Percentiles rank a stretch among this genome's conserved stretches.
Evolutionary conservation across 139 green algal genomes (phyloP).

Genomic region (Auxenochlorella pyrenoidosa): DNA sequence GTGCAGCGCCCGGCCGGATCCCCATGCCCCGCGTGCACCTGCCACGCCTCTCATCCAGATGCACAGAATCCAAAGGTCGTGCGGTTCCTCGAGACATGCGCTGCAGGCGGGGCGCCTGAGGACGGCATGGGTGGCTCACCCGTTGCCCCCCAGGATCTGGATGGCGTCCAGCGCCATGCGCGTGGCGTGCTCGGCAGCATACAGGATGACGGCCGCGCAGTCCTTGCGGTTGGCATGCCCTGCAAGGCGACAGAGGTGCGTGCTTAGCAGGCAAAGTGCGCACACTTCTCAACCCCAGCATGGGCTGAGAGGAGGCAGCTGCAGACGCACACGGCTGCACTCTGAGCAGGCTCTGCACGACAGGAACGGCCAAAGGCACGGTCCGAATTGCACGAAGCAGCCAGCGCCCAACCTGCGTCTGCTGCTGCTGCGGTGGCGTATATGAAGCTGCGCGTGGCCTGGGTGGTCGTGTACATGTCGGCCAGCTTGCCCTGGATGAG

Average conservation of each 20-base stretch:
- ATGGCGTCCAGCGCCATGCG: slow-evolving; percentile 88
- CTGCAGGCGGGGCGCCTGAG: too few species aligned
- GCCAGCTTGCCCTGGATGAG: slow-evolving; percentile 87
- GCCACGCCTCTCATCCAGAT: too few species aligned
- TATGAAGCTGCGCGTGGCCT: slow-evolving; percentile 70
- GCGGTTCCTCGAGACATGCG: too few species aligned
- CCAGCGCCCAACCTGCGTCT: slow-evolving; percentile 56
- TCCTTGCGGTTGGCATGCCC: slow-evolving; percentile 66
- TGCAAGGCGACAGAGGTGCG: not conserved
- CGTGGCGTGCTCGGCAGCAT: slow-evolving; percentile 85
- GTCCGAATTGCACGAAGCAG: not conserved
- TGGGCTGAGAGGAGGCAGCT: not conserved
- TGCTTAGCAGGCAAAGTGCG: too few species aligned
- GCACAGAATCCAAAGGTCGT: too few species aligned
- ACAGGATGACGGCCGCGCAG: slow-evolving; percentile 91
- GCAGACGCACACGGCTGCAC: too few species aligned
- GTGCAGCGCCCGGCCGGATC: too few species aligned
- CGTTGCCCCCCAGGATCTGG: slow-evolving; percentile 94
- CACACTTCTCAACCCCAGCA: not conserved
- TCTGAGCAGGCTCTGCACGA: too few species aligned
- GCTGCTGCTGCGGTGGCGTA: slow-evolving; percentile 58
- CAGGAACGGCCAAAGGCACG: too few species aligned
- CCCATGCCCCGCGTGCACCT: too few species aligned
- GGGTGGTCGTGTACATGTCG: slow-evolving; percentile 89
- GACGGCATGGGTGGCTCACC: slow-evolving; percentile 50